Percentiles rank a stretch among this genome's conserved stretches.
Evolutionary conservation across 1,284 basidiomycete species (phyloP).

Genomic region (Coniophora puteana): DNA sequence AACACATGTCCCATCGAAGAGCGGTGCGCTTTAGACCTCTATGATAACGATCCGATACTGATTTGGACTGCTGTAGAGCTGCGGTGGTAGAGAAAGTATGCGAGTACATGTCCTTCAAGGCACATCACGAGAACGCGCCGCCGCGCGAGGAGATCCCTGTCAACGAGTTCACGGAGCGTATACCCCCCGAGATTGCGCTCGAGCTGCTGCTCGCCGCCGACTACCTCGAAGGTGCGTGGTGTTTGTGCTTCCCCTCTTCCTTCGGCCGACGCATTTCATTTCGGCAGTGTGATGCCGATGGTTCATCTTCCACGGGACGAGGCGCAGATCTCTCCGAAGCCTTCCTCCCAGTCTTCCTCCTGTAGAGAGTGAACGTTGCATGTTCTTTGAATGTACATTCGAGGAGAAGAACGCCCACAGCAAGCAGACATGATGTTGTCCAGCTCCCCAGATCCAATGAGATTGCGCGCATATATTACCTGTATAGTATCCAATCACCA

Average conservation of each 20-base stretch:
- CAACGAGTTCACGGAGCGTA: conserved; percentile 69
- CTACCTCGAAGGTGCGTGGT: conserved; percentile 58
- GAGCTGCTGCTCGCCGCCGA: conserved; percentile 79
- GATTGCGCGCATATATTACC: no score
- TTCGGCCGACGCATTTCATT: no score
- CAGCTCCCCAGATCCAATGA: no score
- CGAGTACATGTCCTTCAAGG: conserved; percentile 81
- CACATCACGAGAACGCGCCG: conserved; percentile 55
- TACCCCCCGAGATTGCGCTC: conserved; percentile 77
- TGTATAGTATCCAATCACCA: no score
- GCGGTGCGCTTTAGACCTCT: conserved; percentile 31
- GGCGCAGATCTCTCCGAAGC: no score
- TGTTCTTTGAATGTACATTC: no score
- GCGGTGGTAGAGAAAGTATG: conserved; percentile 78
- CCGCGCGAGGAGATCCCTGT: conserved; percentile 68
- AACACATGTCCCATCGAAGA: conserved; percentile 46
- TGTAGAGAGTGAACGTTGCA: no score
- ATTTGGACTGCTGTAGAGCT: conserved; percentile 38
- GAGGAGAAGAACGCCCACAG: no score
- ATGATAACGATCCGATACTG: neutral
- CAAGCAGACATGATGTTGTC: no score
- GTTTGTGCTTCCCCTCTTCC: no score
- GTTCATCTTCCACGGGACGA: no score
- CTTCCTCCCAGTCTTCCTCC: no score
- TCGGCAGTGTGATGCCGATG: conserved; percentile 11